phyloP scores from a whole-genome alignment of 257 asterid genomes.

The Capsicum chinense region DNA sequence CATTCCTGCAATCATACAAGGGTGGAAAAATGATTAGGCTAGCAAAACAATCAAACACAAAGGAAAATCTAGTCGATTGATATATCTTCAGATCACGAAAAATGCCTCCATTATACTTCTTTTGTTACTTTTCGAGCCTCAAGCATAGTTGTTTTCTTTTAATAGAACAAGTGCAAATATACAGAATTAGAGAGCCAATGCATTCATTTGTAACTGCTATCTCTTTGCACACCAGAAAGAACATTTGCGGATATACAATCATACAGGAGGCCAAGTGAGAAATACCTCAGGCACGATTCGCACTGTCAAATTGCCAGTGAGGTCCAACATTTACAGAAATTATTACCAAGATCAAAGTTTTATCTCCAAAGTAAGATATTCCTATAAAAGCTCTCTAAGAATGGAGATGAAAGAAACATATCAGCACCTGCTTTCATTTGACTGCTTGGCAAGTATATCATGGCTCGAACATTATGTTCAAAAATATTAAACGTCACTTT shows the following conservation, averaged over 20 bases:
- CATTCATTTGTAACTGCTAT: background rate
- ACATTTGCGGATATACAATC: background rate
- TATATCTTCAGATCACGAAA: background rate
- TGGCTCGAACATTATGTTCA: background rate
- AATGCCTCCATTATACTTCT: background rate
- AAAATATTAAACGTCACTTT: no score
- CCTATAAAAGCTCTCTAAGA: background rate
- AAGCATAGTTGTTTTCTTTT: background rate
- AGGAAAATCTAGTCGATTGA: background rate
- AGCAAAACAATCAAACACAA: background rate
- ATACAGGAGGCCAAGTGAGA: background rate
- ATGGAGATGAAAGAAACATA: background rate
- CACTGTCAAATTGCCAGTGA: background rate
- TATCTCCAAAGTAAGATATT: background rate
- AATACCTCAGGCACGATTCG: background rate
- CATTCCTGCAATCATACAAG: slow-evolving; percentile 57
- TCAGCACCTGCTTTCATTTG: background rate
- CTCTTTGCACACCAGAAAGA: background rate
- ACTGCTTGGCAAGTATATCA: background rate
- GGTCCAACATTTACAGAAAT: background rate
- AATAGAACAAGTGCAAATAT: background rate
- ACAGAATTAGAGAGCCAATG: background rate
- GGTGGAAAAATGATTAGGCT: background rate
- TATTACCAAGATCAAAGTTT: background rate
- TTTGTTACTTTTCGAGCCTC: background rate